Conservation (phyloP, 306 rosid species). For the Hippophae rhamnoides region DNA sequence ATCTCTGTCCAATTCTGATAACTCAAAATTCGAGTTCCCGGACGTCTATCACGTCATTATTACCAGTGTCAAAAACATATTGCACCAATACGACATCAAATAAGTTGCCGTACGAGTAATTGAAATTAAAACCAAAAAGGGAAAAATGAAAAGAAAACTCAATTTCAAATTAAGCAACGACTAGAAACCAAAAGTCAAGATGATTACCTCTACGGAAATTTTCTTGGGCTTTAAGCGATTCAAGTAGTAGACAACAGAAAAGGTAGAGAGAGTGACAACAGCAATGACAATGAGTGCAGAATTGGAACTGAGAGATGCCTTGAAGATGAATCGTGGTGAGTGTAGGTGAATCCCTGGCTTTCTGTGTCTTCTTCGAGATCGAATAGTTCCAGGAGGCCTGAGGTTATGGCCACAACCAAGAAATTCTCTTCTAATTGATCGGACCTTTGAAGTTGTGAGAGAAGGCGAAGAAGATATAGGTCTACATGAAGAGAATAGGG, state of each 20-base stretch:
- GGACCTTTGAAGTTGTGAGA: conserved; percentile 26
- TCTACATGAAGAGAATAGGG: conserved; percentile 23
- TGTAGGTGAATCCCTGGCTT: conserved; percentile 18
- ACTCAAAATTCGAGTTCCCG: conserved; percentile 36
- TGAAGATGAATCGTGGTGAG: conserved; percentile 45
- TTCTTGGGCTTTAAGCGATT: conserved; percentile 36
- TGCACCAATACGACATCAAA: background rate
- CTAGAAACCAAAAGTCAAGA: background rate
- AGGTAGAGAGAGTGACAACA: conserved; percentile 58
- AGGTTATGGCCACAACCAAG: conserved; percentile 47
- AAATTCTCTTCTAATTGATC: conserved; percentile 39
- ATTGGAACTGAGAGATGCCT: conserved; percentile 47
- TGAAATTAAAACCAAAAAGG: no score
- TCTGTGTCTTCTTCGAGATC: conserved; percentile 20
- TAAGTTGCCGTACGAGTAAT: background rate
- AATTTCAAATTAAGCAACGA: background rate
- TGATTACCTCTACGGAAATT: conserved; percentile 36
- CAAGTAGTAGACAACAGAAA: conserved; percentile 45
- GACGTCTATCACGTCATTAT: conserved; percentile 26
- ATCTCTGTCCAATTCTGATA: conserved; percentile 43
- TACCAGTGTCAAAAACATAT: conserved; percentile 9
- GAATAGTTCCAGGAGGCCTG: conserved; percentile 36
- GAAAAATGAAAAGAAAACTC: background rate
- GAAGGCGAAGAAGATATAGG: conserved; percentile 20
- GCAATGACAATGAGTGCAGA: conserved; percentile 40